phyloP scores from a whole-genome alignment of 345 rosid species.

The Odontarrhena argentea region DNA sequence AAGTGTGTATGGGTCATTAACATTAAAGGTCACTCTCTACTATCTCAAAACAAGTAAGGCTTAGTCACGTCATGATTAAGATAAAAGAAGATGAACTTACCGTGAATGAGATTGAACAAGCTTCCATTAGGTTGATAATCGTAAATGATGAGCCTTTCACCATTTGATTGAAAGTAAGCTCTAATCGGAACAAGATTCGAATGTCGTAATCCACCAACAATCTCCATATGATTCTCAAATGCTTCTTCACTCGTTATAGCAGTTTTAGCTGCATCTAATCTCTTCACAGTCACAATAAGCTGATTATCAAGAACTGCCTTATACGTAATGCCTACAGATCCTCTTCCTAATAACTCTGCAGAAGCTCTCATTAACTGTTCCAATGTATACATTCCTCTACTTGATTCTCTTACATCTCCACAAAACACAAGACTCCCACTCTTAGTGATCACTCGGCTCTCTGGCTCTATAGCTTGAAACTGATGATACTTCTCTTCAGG shows the following conservation, averaged over 20 bases:
- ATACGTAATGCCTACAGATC: constrained; percentile 76
- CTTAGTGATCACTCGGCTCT: constrained; percentile 12
- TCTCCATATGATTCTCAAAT: constrained; percentile 77
- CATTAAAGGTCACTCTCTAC: neutral
- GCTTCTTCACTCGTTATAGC: constrained; percentile 63
- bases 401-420: constrained; percentile 35
- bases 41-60: constrained; percentile 4
- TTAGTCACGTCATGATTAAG: constrained; percentile 35
- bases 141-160: constrained; percentile 81
- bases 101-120: constrained; percentile 86
- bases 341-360: constrained; percentile 93
- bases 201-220: constrained; percentile 68
- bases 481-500: constrained; percentile 32
- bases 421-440: constrained; percentile 69
- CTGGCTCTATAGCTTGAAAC: constrained; percentile 29
- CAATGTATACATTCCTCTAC: constrained; percentile 52
- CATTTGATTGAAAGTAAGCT: constrained; percentile 82
- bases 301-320: constrained; percentile 82
- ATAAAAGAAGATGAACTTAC: constrained; percentile 41
- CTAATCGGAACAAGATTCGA: constrained; percentile 71
- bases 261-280: constrained; percentile 73
- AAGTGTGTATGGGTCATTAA: constrained; percentile 21
- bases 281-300: constrained; percentile 79
- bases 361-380: constrained; percentile 94
- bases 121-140: constrained; percentile 94